Conservation (phyloP, 2,329 filamentous ascomycete species). For the Penicillium sp. region DNA sequence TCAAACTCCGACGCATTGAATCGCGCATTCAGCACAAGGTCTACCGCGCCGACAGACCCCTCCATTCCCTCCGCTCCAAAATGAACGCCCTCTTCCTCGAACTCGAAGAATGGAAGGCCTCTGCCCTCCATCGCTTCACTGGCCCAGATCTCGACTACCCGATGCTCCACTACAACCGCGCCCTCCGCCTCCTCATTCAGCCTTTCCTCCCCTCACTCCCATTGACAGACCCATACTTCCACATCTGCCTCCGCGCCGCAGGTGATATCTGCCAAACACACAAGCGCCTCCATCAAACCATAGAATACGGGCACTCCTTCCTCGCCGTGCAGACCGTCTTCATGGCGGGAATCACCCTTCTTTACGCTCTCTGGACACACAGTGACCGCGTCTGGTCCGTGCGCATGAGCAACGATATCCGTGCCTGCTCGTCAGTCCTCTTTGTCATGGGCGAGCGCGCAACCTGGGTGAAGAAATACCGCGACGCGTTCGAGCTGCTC, state of each 20-base stretch:
- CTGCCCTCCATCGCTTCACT: constrained; percentile 38
- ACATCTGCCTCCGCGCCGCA: constrained; percentile 45
- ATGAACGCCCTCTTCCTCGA: constrained; percentile 52
- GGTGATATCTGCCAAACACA: constrained; percentile 45
- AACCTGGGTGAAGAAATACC: constrained; percentile 54
- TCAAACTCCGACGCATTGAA: constrained; percentile 54
- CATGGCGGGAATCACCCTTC: constrained; percentile 44
- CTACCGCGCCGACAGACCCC: constrained; percentile 55
- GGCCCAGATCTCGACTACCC: constrained; percentile 53
- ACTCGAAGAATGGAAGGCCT: constrained; percentile 54
- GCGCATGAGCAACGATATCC: constrained; percentile 55
- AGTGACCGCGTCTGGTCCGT: constrained; percentile 54
- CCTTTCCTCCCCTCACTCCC: constrained; percentile 55
- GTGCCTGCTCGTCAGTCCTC: constrained; percentile 55
- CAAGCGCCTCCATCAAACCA: constrained; percentile 43
- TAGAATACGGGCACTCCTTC: constrained; percentile 47
- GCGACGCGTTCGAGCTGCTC: constrained; percentile 54
- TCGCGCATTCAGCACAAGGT: constrained; percentile 59
- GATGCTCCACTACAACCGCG: constrained; percentile 56
- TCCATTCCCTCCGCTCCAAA: constrained; percentile 52
- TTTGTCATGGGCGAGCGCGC: constrained; percentile 58
- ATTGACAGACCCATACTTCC: constrained; percentile 53
- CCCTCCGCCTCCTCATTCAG: constrained; percentile 56
- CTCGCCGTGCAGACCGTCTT: constrained; percentile 46
- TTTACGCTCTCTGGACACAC: constrained; percentile 48